phyloP scores from a whole-genome alignment of 352 stramenopile species.

The Peronospora tabacina region DNA sequence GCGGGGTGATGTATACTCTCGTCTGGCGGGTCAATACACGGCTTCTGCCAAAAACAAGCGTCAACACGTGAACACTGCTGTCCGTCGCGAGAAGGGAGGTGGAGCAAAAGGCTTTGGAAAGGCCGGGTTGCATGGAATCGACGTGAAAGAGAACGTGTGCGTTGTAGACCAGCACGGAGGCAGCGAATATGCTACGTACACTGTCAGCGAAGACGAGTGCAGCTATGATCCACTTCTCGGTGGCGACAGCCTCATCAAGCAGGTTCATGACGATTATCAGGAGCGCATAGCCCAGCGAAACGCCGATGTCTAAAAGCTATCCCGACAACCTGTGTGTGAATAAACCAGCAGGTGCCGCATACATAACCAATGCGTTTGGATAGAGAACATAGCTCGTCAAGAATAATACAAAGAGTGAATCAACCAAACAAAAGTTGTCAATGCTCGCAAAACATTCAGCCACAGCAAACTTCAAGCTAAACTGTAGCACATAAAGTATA shows the following conservation, averaged over 20 bases:
- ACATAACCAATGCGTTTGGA: slow-evolving; percentile 14
- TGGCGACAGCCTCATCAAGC: slow-evolving; percentile 49
- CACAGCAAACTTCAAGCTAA: not conserved
- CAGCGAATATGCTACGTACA: slow-evolving; percentile 23
- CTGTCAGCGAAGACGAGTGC: slow-evolving; percentile 43
- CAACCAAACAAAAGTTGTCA: slow-evolving; percentile 25
- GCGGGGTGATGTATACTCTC: slow-evolving; percentile 70
- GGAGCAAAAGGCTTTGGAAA: slow-evolving; percentile 29
- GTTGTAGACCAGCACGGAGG: slow-evolving; percentile 21
- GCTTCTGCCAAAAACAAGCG: slow-evolving; percentile 77
- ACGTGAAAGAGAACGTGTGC: slow-evolving; percentile 23
- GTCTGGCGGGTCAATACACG: slow-evolving; percentile 75
- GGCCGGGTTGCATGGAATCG: slow-evolving; percentile 10
- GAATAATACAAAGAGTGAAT: slow-evolving; percentile 4
- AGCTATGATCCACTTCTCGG: slow-evolving; percentile 65
- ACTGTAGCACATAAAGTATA: not conserved
- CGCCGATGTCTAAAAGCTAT: slow-evolving; percentile 11
- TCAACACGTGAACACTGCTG: slow-evolving; percentile 31
- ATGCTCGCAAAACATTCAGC: slow-evolving; percentile 15
- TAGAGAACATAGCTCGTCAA: slow-evolving; percentile 11
- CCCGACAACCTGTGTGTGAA: not conserved
- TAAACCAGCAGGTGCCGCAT: not conserved
- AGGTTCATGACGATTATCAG: slow-evolving; percentile 72
- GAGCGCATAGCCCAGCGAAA: slow-evolving; percentile 56
- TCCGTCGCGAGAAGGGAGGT: slow-evolving; percentile 30